Percentiles rank a stretch among this genome's conserved stretches.
Conservation (phyloP, 805 yeast genomes). For the Blastobotrys americana region DNA sequence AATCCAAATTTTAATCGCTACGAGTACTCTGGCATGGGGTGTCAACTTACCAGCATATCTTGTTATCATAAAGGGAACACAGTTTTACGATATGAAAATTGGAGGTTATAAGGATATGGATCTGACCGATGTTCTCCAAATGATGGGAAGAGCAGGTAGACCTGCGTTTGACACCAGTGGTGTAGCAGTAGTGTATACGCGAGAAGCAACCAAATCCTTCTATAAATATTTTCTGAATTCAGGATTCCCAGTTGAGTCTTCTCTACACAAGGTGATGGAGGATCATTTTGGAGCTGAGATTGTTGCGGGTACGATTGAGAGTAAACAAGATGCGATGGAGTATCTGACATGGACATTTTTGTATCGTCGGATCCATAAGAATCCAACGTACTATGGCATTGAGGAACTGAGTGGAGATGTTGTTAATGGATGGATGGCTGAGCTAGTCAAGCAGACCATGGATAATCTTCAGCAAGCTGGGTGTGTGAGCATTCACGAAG, state of each 20-base stretch:
- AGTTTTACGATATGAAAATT: constrained; percentile 47
- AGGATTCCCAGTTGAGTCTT: constrained; percentile 79
- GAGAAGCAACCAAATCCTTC: constrained; percentile 64
- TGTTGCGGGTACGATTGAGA: constrained; percentile 56
- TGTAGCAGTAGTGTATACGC: constrained; percentile 67
- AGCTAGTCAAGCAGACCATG: constrained; percentile 60
- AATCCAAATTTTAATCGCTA: constrained; percentile 66
- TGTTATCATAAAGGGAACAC: constrained; percentile 72
- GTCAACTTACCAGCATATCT: constrained; percentile 76
- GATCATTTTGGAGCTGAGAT: constrained; percentile 79
- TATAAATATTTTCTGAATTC: constrained; percentile 71
- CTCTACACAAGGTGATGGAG: constrained; percentile 68
- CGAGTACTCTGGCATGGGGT: constrained; percentile 85
- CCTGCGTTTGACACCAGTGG: constrained; percentile 77
- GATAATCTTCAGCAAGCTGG: constrained; percentile 61
- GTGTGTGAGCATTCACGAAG: constrained; percentile 47
- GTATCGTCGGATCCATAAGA: constrained; percentile 65
- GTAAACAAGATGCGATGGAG: constrained; percentile 65
- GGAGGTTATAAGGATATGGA: constrained; percentile 77
- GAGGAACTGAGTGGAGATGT: constrained; percentile 50
- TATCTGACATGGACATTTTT: constrained; percentile 72
- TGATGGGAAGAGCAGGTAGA: constrained; percentile 84
- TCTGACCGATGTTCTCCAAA: constrained; percentile 69
- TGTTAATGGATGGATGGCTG: constrained; percentile 30
- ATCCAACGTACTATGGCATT: constrained; percentile 70